Evolutionary conservation across 495 filamentous ascomycete species (phyloP), one percentile per base, ranked within the genome.

Genomic region (Halenospora varia): DNA sequence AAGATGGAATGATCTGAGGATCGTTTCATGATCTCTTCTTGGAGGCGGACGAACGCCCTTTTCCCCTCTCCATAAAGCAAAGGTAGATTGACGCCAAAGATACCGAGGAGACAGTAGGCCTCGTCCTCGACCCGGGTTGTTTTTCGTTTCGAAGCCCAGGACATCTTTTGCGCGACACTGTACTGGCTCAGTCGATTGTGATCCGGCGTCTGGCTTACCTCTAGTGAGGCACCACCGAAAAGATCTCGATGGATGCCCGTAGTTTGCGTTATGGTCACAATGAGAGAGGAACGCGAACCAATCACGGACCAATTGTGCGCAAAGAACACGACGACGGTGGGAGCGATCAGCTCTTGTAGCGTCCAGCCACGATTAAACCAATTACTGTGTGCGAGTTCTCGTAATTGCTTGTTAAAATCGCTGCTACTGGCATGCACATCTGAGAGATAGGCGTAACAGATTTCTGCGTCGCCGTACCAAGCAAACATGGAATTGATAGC

Each of bases 401-500:
- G 13, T 6, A 11, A n/a, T 10, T 20, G 3, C n/a, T 53, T 13
- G 9, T 22, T 20, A n/a, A 17, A 17, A 18, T 41, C 25, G 3
- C 13, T 9, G 2, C 15, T 3, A 20, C 26, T 35, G 17, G 10
- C n/a, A 2, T 22, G 8, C 15, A 56, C 56, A 35, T 68, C 61
- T 9, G 18, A 23, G 10, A 65, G 52, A 42, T 60, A 63, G 11
- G 46, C 63, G 44, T 64, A 66, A 59, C 66, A 67, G 13, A 65
- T 26, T n/a, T 15, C 25, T 2, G 55, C 19, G 11, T 25, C 17
- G 8, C 19, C 25, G 24, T 51, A 51, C 48, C 48, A 51, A 6
- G n/a, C 39, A 51, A 69, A 73, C 66, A 75, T 75, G 18, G 63
- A 66, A 51, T 73, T 73, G 39, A 73, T 70, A 2, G 72, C 65